Evolutionary conservation across 768 basidiomycete genomes (phyloP), one percentile per base, ranked within the genome.

Genomic region (Wakefieldia striispora): DNA sequence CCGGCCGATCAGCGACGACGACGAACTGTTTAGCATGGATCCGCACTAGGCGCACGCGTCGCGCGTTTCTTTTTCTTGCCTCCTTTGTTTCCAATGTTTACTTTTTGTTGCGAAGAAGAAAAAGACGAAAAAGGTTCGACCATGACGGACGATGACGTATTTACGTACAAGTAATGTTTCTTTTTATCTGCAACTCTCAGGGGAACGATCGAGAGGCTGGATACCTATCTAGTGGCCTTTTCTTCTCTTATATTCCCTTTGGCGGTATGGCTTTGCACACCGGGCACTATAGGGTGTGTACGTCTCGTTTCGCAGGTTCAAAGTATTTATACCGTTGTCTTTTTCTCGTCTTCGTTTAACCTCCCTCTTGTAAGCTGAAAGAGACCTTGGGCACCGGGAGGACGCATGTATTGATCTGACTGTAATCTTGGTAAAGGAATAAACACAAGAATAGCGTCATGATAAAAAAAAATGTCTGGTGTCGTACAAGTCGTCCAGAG

Each of bases 1-100:
- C 58, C 72, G 79, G 47, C 82, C 84, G 4, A 80, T 76, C n/a
- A 72, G 72, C 29, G 80, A 75, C 49, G 75, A 86, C 52, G 84
- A 86, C 62, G 86, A 85, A 60, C 65, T 89, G 62, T 90, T 90
- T 64, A 74, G 73, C 59, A 83, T 88, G 82, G 86, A 88, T 54
- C 33, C 33, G 16, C 33, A 33, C 33, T 33, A 33, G 33, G 33
- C 29, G 29, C 11, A 17, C 40, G 33, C 16, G n/a, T n/a, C n/a
- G n/a, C 16, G 23, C 20, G 4, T 16, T 31, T 12, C 11, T 5
- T 24, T 45, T 29, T 29, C 2, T 29, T 29, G 29, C 29, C 29
- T 29, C 29, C n/a, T n/a, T 29, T 29, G 33, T 33, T 14, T 16
- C 27, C 3, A 14, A 7, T 33, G 1, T 33, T 16, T 33, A 14